Evolutionary conservation across 2,329 filamentous ascomycete genomes (phyloP).

Genomic region (Venturia aucupariae): DNA sequence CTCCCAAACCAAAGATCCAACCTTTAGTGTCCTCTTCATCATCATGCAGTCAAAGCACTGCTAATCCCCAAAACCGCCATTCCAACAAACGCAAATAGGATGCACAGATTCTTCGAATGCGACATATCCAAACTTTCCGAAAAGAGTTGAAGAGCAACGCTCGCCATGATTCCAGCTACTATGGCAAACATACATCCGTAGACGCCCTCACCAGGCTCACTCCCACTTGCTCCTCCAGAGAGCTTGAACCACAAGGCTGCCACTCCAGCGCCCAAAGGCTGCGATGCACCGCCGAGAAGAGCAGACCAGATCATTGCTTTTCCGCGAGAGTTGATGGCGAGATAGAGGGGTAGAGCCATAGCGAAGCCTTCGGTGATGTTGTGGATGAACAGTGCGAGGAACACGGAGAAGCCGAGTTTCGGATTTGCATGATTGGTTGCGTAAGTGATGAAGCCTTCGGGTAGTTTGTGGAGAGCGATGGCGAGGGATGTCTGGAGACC

Average conservation of each 20-base stretch:
- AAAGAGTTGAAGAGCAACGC: conserved; percentile 81
- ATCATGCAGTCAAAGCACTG: conserved; percentile 64
- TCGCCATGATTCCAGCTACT: conserved; percentile 92
- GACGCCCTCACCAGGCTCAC: conserved; percentile 44
- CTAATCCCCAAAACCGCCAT: conserved; percentile 84
- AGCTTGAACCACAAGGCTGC: conserved; percentile 81
- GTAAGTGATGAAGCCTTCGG: conserved; percentile 80
- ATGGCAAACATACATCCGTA: conserved; percentile 80
- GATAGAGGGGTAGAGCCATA: conserved; percentile 84
- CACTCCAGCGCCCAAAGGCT: conserved; percentile 75
- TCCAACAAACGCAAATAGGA: conserved; percentile 70
- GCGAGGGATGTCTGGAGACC: conserved; percentile 94
- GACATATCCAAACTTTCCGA: conserved; percentile 76
- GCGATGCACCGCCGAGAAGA: conserved; percentile 73
- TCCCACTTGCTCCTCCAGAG: conserved; percentile 42
- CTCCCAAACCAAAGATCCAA: not conserved
- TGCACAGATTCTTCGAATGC: conserved; percentile 67
- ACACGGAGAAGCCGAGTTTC: conserved; percentile 77
- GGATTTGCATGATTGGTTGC: conserved; percentile 96
- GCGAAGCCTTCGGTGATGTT: conserved; percentile 97
- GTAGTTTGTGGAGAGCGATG: conserved; percentile 92
- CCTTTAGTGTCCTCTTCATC: not conserved
- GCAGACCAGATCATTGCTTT: conserved; percentile 80
- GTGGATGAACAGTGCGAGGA: conserved; percentile 92
- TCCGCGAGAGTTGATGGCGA: conserved; percentile 71